These are phyloP conservation scores for Lasiodiplodia hormozganensis DNA, from an alignment of 2,329 filamentous ascomycete species.

Conservation along the genomic window DNA sequence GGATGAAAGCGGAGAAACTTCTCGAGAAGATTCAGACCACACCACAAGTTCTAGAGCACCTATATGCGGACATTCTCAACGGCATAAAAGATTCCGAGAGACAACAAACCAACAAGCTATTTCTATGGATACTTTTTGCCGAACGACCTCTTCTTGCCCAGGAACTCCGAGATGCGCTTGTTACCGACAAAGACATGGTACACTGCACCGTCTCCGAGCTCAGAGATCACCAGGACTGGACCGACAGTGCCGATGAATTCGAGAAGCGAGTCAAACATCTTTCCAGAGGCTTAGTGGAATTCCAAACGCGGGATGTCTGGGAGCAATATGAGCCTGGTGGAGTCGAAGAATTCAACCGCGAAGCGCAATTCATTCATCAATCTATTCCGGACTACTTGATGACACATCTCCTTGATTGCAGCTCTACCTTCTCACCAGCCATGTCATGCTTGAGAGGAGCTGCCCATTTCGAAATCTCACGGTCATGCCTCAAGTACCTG, in stretches of 20 bases:
- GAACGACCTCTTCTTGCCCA: conserved; percentile 28
- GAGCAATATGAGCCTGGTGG: conserved; percentile 31
- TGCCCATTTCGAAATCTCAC: not conserved
- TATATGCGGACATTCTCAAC: not conserved
- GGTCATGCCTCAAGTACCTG: not conserved
- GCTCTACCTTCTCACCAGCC: too few species aligned
- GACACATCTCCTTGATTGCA: too few species aligned
- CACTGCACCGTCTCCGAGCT: not conserved
- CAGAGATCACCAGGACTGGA: not conserved
- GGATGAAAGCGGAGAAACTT: not conserved
- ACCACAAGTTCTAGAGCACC: not conserved
- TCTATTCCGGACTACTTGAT: conserved; percentile 32
- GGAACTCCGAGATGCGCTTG: conserved; percentile 33
- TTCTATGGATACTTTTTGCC: conserved; percentile 2
- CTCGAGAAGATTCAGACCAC: not conserved
- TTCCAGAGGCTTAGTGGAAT: conserved; percentile 31
- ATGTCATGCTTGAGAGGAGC: not conserved
- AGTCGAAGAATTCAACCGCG: conserved; percentile 30
- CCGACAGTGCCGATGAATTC: not conserved
- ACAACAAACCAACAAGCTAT: conserved; percentile 23
- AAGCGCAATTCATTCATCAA: conserved; percentile 34
- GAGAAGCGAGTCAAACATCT: conserved; percentile 31
- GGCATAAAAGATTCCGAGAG: not conserved
- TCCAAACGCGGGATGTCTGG: conserved; percentile 29
- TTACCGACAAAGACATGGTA: conserved; percentile 31